Evolutionary conservation across 1,284 basidiomycete species (phyloP).

Genomic region (Phellopilus nigrolimitatus): DNA sequence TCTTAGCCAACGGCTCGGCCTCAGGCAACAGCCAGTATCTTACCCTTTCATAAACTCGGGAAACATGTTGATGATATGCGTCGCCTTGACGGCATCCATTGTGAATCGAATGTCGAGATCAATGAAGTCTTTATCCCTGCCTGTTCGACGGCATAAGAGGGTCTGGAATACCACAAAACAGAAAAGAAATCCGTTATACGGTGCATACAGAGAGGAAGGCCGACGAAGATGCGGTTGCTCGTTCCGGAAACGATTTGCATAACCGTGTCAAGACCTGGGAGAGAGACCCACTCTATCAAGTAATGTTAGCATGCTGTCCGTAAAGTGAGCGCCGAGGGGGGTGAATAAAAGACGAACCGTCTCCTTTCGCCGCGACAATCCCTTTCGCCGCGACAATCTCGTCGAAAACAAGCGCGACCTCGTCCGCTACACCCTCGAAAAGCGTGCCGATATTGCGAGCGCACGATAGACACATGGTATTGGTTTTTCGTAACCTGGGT

Average conservation of each 20-base stretch:
- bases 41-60: constrained; percentile 11
- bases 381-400: constrained; percentile 17
- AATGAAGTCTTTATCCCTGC: constrained; percentile 13
- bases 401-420: constrained; percentile 21
- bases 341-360: too few species aligned
- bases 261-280: constrained; percentile 22
- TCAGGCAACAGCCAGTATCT: background rate
- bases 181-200: background rate
- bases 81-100: constrained; percentile 4
- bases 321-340: background rate
- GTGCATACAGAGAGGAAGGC: constrained; percentile 35
- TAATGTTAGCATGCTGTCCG: background rate
- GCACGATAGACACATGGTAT: constrained; percentile 21
- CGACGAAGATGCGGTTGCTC: constrained; percentile 37
- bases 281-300: constrained; percentile 30
- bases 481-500: constrained; percentile 14
- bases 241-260: constrained; percentile 29
- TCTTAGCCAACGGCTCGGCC: too few species aligned
- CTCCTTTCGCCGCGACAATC: too few species aligned
- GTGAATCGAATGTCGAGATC: constrained; percentile 7
- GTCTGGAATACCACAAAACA: background rate
- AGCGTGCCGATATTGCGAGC: constrained; percentile 18
- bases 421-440: constrained; percentile 22
- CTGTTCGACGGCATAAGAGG: background rate
- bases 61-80: constrained; percentile 11